Percentiles rank a stretch among this genome's conserved stretches.
phyloP scores from a whole-genome alignment of 495 filamentous ascomycete species.

The Terfezia boudieri region DNA sequence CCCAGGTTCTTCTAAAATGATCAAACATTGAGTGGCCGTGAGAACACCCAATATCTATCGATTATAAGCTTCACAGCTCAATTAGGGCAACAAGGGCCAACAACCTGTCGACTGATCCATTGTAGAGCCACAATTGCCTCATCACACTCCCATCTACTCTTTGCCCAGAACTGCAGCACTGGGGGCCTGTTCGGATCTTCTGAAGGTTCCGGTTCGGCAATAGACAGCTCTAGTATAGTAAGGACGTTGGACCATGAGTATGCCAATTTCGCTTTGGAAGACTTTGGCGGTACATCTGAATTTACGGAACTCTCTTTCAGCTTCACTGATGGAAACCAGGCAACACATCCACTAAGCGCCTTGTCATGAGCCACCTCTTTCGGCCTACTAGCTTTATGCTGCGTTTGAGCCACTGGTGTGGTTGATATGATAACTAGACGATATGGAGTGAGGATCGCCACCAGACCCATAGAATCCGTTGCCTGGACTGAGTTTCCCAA shows the following conservation, averaged over 20 bases:
- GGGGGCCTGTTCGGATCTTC: constrained; percentile 50
- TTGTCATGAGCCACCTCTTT: constrained; percentile 78
- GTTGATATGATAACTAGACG: constrained; percentile 90
- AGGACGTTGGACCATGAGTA: constrained; percentile 97
- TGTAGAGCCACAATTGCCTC: constrained; percentile 94
- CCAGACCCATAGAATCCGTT: constrained; percentile 73
- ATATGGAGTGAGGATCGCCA: constrained; percentile 91
- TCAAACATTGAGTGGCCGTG: constrained; percentile 76
- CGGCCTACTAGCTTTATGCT: constrained; percentile 73
- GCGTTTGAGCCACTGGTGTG: constrained; percentile 83
- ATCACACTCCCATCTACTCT: constrained; percentile 78
- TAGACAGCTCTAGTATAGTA: constrained; percentile 52
- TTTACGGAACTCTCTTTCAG: constrained; percentile 44
- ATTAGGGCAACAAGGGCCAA: background rate
- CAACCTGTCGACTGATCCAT: constrained; percentile 75
- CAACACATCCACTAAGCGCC: constrained; percentile 75
- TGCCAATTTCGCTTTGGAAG: constrained; percentile 55
- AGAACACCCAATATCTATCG: constrained; percentile 50
- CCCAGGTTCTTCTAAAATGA: constrained; percentile 74
- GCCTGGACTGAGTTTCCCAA: constrained; percentile 76
- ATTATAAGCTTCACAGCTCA: constrained; percentile 3
- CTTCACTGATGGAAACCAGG: constrained; percentile 93
- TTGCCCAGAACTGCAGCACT: constrained; percentile 52
- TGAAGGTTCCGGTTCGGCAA: constrained; percentile 44
- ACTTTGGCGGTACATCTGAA: constrained; percentile 23